A percentile compares a stretch with the other conserved stretches of the same genome.
Conservation (phyloP, 2,329 filamentous ascomycete genomes). For the Alternaria ventricosa region DNA sequence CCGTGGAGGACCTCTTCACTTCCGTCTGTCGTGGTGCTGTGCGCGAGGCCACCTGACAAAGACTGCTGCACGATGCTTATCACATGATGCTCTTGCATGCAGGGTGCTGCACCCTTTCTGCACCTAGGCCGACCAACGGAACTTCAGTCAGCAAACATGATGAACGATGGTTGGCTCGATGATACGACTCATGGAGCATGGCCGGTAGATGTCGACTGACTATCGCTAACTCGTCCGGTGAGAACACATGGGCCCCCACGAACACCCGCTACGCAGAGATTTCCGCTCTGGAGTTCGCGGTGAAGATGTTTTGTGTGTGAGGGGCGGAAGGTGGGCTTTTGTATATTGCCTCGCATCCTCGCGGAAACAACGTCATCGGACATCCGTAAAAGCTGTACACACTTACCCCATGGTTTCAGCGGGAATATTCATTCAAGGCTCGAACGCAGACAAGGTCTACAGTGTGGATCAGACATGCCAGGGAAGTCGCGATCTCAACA, state of each 20-base stretch:
- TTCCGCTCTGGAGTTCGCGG: not conserved
- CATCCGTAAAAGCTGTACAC: not conserved
- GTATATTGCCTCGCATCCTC: not conserved
- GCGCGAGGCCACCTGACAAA: constrained; percentile 13
- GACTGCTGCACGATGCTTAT: constrained; percentile 8
- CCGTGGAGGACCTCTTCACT: not conserved
- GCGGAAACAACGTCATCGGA: not conserved
- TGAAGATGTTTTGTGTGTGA: not conserved
- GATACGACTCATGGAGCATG: not conserved
- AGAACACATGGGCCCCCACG: not conserved
- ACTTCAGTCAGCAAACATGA: constrained; percentile 8
- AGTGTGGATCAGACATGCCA: not conserved
- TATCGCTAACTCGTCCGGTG: not conserved
- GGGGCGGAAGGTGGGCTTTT: not conserved
- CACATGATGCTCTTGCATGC: constrained; percentile 18
- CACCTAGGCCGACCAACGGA: constrained; percentile 8
- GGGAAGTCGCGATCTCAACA: not conserved
- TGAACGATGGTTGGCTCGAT: not conserved
- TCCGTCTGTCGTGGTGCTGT: not conserved
- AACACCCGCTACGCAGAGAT: not conserved
- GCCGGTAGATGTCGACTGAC: not conserved
- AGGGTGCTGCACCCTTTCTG: constrained; percentile 3
- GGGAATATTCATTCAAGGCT: not conserved
- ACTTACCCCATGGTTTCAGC: not conserved
- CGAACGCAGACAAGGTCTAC: not conserved